These are phyloP conservation scores for Cyclostephanos tholiformis DNA, from an alignment of 108 stramenopile genomes.

Conservation along the genomic window DNA sequence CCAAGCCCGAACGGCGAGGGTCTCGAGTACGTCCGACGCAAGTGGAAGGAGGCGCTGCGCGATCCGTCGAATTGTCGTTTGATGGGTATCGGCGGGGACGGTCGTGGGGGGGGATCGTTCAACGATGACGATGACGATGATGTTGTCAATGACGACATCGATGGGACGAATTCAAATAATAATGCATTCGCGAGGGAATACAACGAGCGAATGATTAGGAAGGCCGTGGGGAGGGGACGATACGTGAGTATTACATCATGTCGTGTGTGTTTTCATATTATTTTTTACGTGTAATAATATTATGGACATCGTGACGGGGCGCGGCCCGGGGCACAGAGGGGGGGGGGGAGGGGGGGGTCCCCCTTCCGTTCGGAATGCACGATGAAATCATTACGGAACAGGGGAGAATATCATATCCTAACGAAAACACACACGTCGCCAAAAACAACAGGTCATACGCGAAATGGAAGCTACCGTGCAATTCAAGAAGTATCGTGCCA, in stretches of 20 bases:
- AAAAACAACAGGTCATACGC: constrained; percentile 40
- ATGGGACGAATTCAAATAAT: too few relatives aligned
- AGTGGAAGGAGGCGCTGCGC: constrained; percentile 86
- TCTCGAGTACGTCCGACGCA: constrained; percentile 73
- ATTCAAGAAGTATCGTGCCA: constrained; percentile 69
- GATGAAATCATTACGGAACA: too few relatives aligned
- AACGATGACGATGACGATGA: background rate
- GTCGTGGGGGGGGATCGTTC: background rate
- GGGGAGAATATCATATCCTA: too few relatives aligned
- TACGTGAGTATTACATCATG: constrained; percentile 51
- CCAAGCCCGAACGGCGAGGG: constrained; percentile 67
- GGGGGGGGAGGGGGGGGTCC: too few relatives aligned
- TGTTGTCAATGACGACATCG: too few relatives aligned
- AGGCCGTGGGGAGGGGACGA: constrained; percentile 84
- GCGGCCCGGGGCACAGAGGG: too few relatives aligned
- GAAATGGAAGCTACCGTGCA: constrained; percentile 64
- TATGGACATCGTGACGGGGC: too few relatives aligned
- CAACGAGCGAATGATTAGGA: constrained; percentile 85
- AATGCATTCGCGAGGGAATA: constrained; percentile 13
- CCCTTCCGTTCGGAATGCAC: too few relatives aligned
- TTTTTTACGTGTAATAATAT: too few relatives aligned
- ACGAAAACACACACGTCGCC: too few relatives aligned
- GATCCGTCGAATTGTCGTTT: constrained; percentile 54
- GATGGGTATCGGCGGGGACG: background rate
- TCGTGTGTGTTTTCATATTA: background rate